A percentile compares a stretch with the other conserved stretches of the same genome.
These are phyloP conservation scores for Monosporozyma aerobia DNA, from an alignment of 805 yeast species.

Conservation along the genomic window DNA sequence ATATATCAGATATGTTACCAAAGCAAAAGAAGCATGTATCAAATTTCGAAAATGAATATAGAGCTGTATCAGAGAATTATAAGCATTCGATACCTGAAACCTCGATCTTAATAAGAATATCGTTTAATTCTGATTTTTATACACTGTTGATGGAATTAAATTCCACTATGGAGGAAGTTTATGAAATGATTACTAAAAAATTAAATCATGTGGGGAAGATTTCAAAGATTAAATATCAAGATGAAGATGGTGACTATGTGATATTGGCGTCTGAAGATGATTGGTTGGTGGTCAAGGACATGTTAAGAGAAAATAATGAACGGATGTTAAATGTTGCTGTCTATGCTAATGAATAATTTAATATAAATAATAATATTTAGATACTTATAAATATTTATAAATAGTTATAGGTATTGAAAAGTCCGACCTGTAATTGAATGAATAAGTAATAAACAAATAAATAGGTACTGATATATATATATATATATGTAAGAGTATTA, in stretches of 20 bases:
- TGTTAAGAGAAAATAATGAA: constrained; percentile 44
- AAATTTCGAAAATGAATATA: constrained; percentile 27
- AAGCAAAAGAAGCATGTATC: constrained; percentile 10
- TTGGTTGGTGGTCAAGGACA: constrained; percentile 75
- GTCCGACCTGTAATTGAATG: not conserved
- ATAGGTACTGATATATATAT: too few relatives aligned
- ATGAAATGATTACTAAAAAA: constrained; percentile 49
- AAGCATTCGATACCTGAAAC: constrained; percentile 32
- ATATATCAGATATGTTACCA: constrained; percentile 24
- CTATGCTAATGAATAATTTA: constrained; percentile 9
- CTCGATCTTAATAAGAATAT: constrained; percentile 33
- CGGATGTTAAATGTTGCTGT: constrained; percentile 39
- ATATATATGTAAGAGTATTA: too few relatives aligned
- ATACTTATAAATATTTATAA: not conserved
- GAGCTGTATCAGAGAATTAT: constrained; percentile 34
- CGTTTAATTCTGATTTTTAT: constrained; percentile 44
- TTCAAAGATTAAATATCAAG: constrained; percentile 64
- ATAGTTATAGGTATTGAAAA: not conserved
- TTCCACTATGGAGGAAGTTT: constrained; percentile 42
- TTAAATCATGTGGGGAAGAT: constrained; percentile 43
- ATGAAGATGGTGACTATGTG: constrained; percentile 93
- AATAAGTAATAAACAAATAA: not conserved
- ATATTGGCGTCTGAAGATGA: constrained; percentile 81
- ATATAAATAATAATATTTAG: not conserved
- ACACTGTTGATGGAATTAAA: constrained; percentile 53